Evolutionary conservation across 2,329 filamentous ascomycete species (phyloP).

Genomic region (Neurospora sp.): DNA sequence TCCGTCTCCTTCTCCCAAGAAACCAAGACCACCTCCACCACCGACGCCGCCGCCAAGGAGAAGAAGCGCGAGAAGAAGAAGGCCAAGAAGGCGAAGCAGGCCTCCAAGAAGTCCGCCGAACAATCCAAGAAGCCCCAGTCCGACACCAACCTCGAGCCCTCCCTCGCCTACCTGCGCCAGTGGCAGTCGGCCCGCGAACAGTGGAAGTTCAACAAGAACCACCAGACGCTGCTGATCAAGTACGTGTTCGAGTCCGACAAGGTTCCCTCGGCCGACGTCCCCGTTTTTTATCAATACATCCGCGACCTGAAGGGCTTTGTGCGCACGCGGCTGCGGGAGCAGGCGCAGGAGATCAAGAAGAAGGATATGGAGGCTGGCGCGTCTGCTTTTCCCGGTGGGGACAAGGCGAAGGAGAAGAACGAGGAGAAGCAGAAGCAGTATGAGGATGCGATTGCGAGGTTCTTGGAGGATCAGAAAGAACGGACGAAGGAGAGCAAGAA

Average conservation of each 20-base stretch:
- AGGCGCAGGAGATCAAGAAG: conserved; percentile 52
- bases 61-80: conserved; percentile 25
- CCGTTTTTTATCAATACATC: conserved; percentile 67
- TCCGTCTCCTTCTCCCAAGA: conserved; percentile 40
- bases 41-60: conserved; percentile 13
- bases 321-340: conserved; percentile 57
- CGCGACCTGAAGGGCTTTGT: conserved; percentile 67
- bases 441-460: conserved; percentile 42
- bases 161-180: conserved; percentile 66
- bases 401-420: conserved; percentile 35
- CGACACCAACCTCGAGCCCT: conserved; percentile 42
- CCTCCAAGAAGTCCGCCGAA: conserved; percentile 21
- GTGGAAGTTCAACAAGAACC: conserved; percentile 97
- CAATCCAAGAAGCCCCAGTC: conserved; percentile 20
- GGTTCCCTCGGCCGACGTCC: conserved; percentile 61
- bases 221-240: conserved; percentile 77
- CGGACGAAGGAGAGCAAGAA: conserved; percentile 24
- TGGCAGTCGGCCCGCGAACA: conserved; percentile 60
- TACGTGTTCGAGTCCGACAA: conserved; percentile 64
- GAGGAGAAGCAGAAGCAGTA: conserved; percentile 46
- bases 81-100: conserved; percentile 26
- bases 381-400: conserved; percentile 39
- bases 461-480: conserved; percentile 27
- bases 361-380: conserved; percentile 43
- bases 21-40: conserved; percentile 22